Evolutionary conservation across 192 early-diverging fungal species (phyloP), one percentile per base, ranked within the genome.

Genomic region (Coemansia nantahalensis): DNA sequence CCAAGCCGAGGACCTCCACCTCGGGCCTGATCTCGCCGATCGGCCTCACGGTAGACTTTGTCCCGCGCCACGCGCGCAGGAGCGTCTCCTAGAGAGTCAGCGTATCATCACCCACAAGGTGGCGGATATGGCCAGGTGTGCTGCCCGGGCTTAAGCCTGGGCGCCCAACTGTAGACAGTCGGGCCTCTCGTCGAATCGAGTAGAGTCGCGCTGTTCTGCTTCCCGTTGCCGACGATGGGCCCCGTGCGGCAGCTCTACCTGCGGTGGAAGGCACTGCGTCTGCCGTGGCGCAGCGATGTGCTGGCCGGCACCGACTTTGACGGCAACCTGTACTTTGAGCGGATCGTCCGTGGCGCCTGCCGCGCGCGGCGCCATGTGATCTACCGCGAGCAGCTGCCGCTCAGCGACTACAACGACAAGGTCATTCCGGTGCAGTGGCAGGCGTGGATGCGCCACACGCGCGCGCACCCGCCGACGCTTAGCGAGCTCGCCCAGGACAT

Each of bases 371-470:
- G 72, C 12, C 56, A 46, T 19, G 62, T 76, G 13, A 8, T 68
- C 24, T 76, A 76, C 34, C 47, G 33, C 3, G 45, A 68, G 32
- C 23, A 55, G 16, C 24, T 76, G 17, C 16, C 47, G 15, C 40
- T 68, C 42, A 59, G 51, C 54, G 65, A 68, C 34, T 76, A 57
- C 32, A 64, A 17, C 23, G 72, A 76, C 48, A 38, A 56, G 38
- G 48, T 42, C 14, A 76, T 76, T n/a, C 72, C 72, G 13, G 53
- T 65, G 33, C 72, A 76, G 47, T 76, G 72, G 72, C 72, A 76
- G 36, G 72, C 72, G 34, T 76, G 72, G 72, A 64, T 76, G 65
- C 72, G 65, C 14, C 72, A 76, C 49, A 76, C 72, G 15, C 56
- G 72, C 19, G 26, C 38, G 0, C 17, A 62, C 10, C 47, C 65